Conservation (phyloP, 2,329 filamentous ascomycete genomes). For the Scedosporium apiospermum region DNA sequence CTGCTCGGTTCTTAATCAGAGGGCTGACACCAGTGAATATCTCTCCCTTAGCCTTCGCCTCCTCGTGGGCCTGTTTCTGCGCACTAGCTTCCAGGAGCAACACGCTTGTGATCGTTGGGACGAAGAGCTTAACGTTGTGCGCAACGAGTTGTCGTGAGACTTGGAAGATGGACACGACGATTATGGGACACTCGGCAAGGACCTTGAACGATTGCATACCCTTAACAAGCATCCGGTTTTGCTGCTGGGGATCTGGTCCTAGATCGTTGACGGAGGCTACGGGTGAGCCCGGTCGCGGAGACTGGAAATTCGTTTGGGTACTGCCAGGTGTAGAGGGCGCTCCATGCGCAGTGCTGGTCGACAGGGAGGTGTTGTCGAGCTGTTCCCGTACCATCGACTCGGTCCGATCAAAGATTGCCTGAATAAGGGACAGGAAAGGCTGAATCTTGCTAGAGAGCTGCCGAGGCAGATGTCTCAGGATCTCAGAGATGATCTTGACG, state of each 20-base stretch:
- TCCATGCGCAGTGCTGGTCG: slow-evolving; percentile 39
- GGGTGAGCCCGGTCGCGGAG: slow-evolving; percentile 81
- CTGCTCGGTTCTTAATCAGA: slow-evolving; percentile 84
- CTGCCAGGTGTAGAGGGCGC: slow-evolving; percentile 59
- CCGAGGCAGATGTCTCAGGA: slow-evolving; percentile 87
- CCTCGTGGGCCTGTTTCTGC: slow-evolving; percentile 82
- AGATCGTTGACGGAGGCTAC: slow-evolving; percentile 75
- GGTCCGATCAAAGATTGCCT: slow-evolving; percentile 94
- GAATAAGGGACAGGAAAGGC: slow-evolving; percentile 80
- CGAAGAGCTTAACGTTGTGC: slow-evolving; percentile 82
- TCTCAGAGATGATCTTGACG: slow-evolving; percentile 96
- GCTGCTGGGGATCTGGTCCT: slow-evolving; percentile 70
- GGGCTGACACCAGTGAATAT: slow-evolving; percentile 91
- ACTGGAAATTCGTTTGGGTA: slow-evolving; percentile 67
- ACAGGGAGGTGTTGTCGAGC: slow-evolving; percentile 65
- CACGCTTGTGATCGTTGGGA: slow-evolving; percentile 87
- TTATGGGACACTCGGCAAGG: slow-evolving; percentile 93
- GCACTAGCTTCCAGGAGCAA: slow-evolving; percentile 82
- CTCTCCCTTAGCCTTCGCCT: slow-evolving; percentile 67
- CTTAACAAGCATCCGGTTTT: slow-evolving; percentile 70
- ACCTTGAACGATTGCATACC: slow-evolving; percentile 99
- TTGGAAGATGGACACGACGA: slow-evolving; percentile 97
- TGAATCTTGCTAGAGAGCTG: slow-evolving; percentile 72
- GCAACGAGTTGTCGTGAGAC: slow-evolving; percentile 73
- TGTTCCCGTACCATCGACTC: slow-evolving; percentile 91